phyloP scores from a whole-genome alignment of 2,329 filamentous ascomycete genomes.

The Fusarium marasasianum region DNA sequence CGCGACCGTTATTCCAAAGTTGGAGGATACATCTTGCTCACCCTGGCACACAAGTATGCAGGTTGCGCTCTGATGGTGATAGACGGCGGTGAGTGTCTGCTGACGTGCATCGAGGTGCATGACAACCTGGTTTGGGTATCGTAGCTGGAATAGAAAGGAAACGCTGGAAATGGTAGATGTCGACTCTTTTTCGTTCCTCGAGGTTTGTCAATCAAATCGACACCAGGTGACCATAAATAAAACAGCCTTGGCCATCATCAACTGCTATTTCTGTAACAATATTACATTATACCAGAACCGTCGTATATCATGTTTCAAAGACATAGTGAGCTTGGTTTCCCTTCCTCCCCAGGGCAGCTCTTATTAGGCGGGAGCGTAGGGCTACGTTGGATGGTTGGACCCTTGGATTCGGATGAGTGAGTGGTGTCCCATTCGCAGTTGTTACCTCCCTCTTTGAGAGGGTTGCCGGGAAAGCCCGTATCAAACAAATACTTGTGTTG shows the following conservation, averaged over 20 bases:
- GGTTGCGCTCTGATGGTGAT: conserved; percentile 5
- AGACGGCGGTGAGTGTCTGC: conserved; percentile 35
- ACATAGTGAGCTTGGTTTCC: neutral
- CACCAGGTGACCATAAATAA: neutral
- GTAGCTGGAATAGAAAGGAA: neutral
- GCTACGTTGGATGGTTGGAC: conserved; percentile 20
- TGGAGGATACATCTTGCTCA: conserved; percentile 1
- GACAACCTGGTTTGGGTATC: neutral
- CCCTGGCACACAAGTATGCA: conserved; percentile 13
- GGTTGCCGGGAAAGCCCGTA: conserved; percentile 18
- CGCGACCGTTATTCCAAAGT: neutral
- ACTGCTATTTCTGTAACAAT: neutral
- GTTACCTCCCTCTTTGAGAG: conserved; percentile 5
- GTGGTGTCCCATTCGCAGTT: neutral
- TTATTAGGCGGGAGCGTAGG: neutral
- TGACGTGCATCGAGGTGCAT: conserved; percentile 29
- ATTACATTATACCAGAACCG: neutral
- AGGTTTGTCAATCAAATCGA: neutral
- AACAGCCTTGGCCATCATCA: neutral
- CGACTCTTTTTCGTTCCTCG: neutral
- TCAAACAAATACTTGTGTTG: neutral
- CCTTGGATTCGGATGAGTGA: conserved; percentile 11
- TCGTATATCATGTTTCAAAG: neutral
- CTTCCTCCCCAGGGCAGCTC: neutral
- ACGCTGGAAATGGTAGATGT: neutral